Base-by-base conservation (phyloP, 768 basidiomycete species). In the Mycena galopus region DNA sequence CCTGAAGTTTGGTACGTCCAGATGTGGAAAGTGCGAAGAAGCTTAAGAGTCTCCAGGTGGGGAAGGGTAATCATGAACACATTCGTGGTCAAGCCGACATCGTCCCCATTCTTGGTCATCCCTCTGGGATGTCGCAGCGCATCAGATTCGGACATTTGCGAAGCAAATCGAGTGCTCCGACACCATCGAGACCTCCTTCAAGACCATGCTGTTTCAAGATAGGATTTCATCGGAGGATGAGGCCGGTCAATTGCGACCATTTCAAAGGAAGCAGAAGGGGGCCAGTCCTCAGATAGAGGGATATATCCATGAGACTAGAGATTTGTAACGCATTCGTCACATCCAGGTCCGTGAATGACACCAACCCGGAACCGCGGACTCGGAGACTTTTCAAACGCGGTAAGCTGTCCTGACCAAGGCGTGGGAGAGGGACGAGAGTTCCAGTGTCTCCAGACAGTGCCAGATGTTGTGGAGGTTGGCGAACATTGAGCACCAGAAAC, bases 211-310 rank as follows among this genome's bases (percentile, higher is more conserved):
- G 2, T 1, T 12, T 21, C 64, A 33, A 56, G 1, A 4, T 4
- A 27, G 51, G 16, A 4, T 33, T 23, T 7, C 50, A 65, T 29
- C 12, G 10, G 16, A 65, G 51, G n/a, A 21, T 29, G 21, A 65
- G 37, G 8, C 33, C 21, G 7, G 65, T 65, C 17, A 65, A 35
- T 37, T 65, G 37, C 53, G 65, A 65, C 65, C 65, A 65, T 12
- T 23, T 8, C 2, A 65, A 19, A 5, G 65, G 55, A 21, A 65
- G 55, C 2, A 44, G 4, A n/a, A 35, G 44, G 2, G 58, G 39
- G 11, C 60, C 42, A n/a, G 39, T 16, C 25, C 2, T 2, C 11
- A 37, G 11, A 37, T 4, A 16, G 17, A 33, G 30, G 3, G 55
- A 57, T n/a, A 66, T 33, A 3, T 57, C 21, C 12, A 23, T 53